Conservation (phyloP, 768 basidiomycete species). For the Arthromyces matolae region DNA sequence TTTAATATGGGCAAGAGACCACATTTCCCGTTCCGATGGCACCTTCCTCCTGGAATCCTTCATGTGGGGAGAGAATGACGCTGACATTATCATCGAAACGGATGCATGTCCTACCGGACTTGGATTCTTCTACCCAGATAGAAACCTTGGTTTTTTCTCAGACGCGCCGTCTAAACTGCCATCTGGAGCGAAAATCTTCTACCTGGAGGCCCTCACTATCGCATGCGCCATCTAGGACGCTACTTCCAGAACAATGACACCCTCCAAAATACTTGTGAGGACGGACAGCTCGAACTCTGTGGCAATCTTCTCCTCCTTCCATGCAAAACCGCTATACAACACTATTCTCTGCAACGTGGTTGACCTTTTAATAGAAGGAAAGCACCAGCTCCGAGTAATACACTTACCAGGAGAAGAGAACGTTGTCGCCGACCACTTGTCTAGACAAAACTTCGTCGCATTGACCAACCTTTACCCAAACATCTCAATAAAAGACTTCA, state of each 20-base stretch:
- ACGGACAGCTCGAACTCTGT: too few relatives aligned
- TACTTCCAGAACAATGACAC: neutral
- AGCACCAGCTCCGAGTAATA: neutral
- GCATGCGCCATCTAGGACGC: neutral
- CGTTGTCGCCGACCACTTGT: neutral
- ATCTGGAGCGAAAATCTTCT: neutral
- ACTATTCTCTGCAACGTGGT: neutral
- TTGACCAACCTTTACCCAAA: neutral
- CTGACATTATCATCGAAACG: constrained; percentile 16
- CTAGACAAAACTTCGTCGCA: neutral
- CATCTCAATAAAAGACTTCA: neutral
- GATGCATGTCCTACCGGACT: constrained; percentile 22
- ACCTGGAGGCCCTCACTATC: neutral
- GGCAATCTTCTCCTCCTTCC: too few relatives aligned
- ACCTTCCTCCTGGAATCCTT: constrained; percentile 18
- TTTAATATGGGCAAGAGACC: constrained; percentile 26
- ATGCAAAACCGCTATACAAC: too few relatives aligned
- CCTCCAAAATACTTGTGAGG: neutral
- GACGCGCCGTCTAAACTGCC: too few relatives aligned
- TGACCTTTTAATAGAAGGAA: neutral
- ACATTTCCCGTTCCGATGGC: constrained; percentile 15
- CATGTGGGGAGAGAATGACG: constrained; percentile 14
- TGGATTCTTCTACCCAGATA: constrained; percentile 22
- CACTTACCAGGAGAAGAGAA: neutral
- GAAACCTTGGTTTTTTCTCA: neutral